Conservation (phyloP, 257 asterid species). For the Rauvolfia tetraphylla region DNA sequence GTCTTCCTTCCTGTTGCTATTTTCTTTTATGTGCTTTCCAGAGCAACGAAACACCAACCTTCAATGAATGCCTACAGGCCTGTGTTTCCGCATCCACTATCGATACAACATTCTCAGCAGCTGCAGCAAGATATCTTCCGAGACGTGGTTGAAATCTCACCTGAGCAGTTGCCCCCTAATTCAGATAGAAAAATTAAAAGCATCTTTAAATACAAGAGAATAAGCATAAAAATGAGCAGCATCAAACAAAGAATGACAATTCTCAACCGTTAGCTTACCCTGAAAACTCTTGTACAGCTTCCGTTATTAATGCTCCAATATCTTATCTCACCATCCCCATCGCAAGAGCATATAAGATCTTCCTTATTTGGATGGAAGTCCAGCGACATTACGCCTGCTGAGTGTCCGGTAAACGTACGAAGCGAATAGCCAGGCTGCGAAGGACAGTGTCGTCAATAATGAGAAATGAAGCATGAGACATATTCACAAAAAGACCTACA, state of each 20-base stretch:
- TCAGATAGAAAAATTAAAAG: slow-evolving; percentile 20
- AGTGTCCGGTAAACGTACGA: slow-evolving; percentile 85
- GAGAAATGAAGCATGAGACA: neutral
- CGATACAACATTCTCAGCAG: slow-evolving; percentile 83
- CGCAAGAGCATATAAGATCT: slow-evolving; percentile 91
- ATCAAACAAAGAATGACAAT: neutral
- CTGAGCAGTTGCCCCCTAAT: slow-evolving; percentile 80
- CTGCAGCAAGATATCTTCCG: slow-evolving; percentile 94
- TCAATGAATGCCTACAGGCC: slow-evolving; percentile 67
- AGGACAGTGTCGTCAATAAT: neutral
- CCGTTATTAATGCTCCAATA: slow-evolving; percentile 85
- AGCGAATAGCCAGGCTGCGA: slow-evolving; percentile 76
- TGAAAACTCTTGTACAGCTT: slow-evolving; percentile 64
- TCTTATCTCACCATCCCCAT: slow-evolving; percentile 90
- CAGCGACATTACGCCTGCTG: slow-evolving; percentile 81
- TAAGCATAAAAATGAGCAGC: neutral
- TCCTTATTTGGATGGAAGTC: slow-evolving; percentile 96
- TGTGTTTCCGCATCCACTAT: slow-evolving; percentile 80
- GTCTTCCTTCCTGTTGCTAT: too few species aligned
- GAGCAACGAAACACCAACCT: slow-evolving; percentile 40
- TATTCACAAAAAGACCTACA: neutral
- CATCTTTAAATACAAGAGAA: neutral
- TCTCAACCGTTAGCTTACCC: slow-evolving; percentile 35
- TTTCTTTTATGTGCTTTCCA: neutral
- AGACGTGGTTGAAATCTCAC: slow-evolving; percentile 93